These are phyloP conservation scores for Schwanniomyces sp. DNA, from an alignment of 805 yeast genomes.

Conservation along the genomic window DNA sequence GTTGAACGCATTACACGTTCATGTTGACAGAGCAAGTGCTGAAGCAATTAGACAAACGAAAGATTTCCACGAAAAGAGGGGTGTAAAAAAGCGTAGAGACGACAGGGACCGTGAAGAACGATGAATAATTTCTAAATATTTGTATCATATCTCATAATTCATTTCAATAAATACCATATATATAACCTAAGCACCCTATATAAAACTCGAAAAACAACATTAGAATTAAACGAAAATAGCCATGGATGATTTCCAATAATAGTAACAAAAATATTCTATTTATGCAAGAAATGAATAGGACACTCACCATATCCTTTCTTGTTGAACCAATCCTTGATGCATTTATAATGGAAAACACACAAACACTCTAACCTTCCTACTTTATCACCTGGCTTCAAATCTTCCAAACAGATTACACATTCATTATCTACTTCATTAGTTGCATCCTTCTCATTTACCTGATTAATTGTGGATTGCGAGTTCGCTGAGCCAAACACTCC, in stretches of 20 bases:
- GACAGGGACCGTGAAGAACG: constrained; percentile 36
- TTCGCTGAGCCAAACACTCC: constrained; percentile 19
- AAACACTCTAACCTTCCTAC: constrained; percentile 92
- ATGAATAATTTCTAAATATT: constrained; percentile 7
- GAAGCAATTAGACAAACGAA: constrained; percentile 83
- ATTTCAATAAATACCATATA: constrained; percentile 3
- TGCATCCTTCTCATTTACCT: constrained; percentile 11
- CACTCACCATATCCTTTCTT: constrained; percentile 84
- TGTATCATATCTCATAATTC: neutral
- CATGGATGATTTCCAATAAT: neutral
- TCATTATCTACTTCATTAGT: constrained; percentile 54
- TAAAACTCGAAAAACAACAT: neutral
- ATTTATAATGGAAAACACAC: constrained; percentile 88
- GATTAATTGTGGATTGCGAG: constrained; percentile 18
- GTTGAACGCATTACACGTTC: constrained; percentile 73
- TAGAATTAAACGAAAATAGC: neutral
- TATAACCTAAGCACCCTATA: neutral
- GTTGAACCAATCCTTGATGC: constrained; percentile 90
- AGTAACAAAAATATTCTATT: constrained; percentile 8
- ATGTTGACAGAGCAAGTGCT: constrained; percentile 89
- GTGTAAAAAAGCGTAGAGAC: constrained; percentile 23
- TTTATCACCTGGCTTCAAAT: constrained; percentile 78
- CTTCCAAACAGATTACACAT: constrained; percentile 94
- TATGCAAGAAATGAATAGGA: constrained; percentile 66
- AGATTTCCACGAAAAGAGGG: constrained; percentile 50